A percentile compares a stretch with the other conserved stretches of the same genome.
phyloP scores from a whole-genome alignment of 139 green algal species.

The Chlorella sp. region DNA sequence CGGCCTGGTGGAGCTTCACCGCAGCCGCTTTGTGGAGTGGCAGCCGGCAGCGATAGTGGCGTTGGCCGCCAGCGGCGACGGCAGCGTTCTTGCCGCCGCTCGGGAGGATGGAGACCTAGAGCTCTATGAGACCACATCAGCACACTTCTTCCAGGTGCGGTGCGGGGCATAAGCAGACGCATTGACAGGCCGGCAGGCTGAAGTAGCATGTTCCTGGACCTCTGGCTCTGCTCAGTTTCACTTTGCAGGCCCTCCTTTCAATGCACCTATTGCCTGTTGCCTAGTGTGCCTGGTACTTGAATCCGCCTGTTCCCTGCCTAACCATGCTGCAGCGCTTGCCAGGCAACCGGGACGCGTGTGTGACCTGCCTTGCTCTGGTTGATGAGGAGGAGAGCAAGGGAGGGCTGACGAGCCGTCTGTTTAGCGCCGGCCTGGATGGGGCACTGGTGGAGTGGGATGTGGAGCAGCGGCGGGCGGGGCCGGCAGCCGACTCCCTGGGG shows the following conservation, averaged over 20 bases:
- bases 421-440: constrained; percentile 81
- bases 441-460: constrained; percentile 77
- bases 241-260: neutral
- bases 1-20: constrained; percentile 78
- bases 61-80: constrained; percentile 75
- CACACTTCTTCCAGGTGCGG: constrained; percentile 68
- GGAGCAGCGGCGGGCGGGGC: neutral
- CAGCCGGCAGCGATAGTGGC: constrained; percentile 71
- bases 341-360: constrained; percentile 60
- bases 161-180: constrained; percentile 5
- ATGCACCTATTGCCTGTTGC: neutral
- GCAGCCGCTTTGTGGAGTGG: constrained; percentile 82
- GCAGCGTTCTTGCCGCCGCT: constrained; percentile 71
- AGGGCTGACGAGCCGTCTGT: constrained; percentile 54
- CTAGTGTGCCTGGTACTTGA: too few relatives aligned
- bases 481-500: constrained; percentile 75
- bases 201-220: neutral
- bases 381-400: constrained; percentile 49
- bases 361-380: constrained; percentile 78
- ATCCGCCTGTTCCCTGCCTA: neutral
- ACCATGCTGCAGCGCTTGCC: constrained; percentile 64
- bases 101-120: constrained; percentile 88
- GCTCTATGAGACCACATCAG: constrained; percentile 76
- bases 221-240: neutral
- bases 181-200: neutral